A percentile compares a stretch with the other conserved stretches of the same genome.
phyloP scores from a whole-genome alignment of 2,329 filamentous ascomycete genomes.

The Alternaria atra region DNA sequence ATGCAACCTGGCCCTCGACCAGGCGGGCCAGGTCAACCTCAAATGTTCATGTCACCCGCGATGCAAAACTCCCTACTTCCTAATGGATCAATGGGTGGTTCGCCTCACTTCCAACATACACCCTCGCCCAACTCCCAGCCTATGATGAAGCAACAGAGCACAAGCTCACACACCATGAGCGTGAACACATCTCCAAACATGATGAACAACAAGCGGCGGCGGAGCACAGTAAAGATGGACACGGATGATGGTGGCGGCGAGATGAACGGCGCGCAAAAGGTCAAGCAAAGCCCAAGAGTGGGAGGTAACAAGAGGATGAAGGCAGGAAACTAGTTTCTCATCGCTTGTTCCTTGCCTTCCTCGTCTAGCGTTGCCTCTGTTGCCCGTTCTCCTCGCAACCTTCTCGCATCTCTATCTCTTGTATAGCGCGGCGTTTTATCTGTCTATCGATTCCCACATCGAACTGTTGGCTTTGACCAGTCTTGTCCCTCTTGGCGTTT shows the following conservation, averaged over 20 bases:
- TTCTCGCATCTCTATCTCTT: slow-evolving; percentile 21
- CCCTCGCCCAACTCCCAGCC: slow-evolving; percentile 58
- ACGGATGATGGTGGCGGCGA: slow-evolving; percentile 59
- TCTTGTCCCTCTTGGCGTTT: slow-evolving; percentile 11
- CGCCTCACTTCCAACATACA: slow-evolving; percentile 58
- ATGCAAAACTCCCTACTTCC: slow-evolving; percentile 63
- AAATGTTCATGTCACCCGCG: slow-evolving; percentile 66
- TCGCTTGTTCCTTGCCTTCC: neutral
- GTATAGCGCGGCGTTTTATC: slow-evolving; percentile 42
- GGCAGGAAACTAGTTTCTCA: slow-evolving; percentile 30
- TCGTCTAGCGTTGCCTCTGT: neutral
- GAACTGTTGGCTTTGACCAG: slow-evolving; percentile 3
- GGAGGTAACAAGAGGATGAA: slow-evolving; percentile 52
- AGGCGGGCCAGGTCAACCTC: slow-evolving; percentile 42
- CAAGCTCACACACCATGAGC: slow-evolving; percentile 63
- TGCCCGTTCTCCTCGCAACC: slow-evolving; percentile 9
- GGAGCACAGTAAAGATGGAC: slow-evolving; percentile 69
- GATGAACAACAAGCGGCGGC: slow-evolving; percentile 66
- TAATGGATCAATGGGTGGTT: slow-evolving; percentile 60
- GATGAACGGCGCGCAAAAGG: slow-evolving; percentile 53
- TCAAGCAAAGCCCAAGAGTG: slow-evolving; percentile 61
- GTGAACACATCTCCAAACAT: slow-evolving; percentile 71
- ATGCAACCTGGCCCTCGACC: slow-evolving; percentile 46
- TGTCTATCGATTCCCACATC: slow-evolving; percentile 15
- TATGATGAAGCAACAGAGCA: slow-evolving; percentile 67